Percentiles rank a stretch among this genome's conserved stretches.
Evolutionary conservation across 2,329 filamentous ascomycete species (phyloP).

Genomic region (Ampelomyces quisqualis): DNA sequence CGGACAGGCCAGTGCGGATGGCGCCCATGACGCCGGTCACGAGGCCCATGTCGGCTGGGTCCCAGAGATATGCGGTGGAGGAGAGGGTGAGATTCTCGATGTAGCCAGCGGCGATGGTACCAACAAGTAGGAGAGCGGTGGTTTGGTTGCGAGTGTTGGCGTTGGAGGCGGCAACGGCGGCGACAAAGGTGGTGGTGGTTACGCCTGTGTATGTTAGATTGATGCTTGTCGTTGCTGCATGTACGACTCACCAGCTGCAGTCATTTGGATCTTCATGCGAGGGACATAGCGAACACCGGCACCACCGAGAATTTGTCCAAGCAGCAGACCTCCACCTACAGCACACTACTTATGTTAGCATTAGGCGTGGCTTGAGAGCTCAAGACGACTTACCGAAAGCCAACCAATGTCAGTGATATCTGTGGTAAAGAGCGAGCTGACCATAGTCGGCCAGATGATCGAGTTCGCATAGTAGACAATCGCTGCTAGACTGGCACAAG

Average conservation of each 20-base stretch:
- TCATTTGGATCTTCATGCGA: slow-evolving; percentile 37
- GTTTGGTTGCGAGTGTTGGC: slow-evolving; percentile 20
- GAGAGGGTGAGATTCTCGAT: slow-evolving; percentile 36
- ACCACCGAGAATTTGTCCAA: slow-evolving; percentile 36
- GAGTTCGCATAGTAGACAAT: slow-evolving; percentile 41
- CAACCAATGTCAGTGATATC: slow-evolving; percentile 32
- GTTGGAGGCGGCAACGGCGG: slow-evolving; percentile 24
- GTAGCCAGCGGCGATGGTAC: slow-evolving; percentile 30
- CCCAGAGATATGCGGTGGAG: slow-evolving; percentile 32
- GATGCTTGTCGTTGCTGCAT: background rate
- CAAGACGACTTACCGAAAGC: slow-evolving; percentile 26
- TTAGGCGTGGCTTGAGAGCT: background rate
- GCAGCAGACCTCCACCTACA: slow-evolving; percentile 35
- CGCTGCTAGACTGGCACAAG: slow-evolving; percentile 35
- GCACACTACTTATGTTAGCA: slow-evolving; percentile 23
- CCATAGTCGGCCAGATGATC: slow-evolving; percentile 37
- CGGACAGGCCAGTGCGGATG: slow-evolving; percentile 30
- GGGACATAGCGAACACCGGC: slow-evolving; percentile 33
- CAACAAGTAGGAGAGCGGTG: slow-evolving; percentile 26
- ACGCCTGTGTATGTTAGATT: slow-evolving; percentile 2
- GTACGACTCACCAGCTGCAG: slow-evolving; percentile 13
- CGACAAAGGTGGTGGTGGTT: slow-evolving; percentile 29
- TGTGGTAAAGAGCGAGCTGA: slow-evolving; percentile 31
- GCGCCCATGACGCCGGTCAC: slow-evolving; percentile 34
- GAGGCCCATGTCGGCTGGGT: slow-evolving; percentile 36